Evolutionary conservation across 495 filamentous ascomycete genomes (phyloP).

Genomic region (Aspergillus coremiiformis): DNA sequence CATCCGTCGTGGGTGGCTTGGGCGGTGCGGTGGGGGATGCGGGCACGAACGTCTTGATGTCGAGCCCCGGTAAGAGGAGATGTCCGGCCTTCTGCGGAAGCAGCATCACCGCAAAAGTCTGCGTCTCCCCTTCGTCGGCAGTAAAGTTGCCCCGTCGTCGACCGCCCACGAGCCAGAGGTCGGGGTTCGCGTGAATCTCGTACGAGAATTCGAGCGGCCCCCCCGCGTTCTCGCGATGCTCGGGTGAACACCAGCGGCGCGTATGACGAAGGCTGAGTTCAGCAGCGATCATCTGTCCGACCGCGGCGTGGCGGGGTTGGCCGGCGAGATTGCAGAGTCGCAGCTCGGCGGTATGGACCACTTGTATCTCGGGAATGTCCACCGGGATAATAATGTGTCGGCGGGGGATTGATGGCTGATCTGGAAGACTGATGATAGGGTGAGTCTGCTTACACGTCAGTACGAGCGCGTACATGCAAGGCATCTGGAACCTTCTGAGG

Average conservation of each 20-base stretch:
- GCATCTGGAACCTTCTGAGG: not conserved
- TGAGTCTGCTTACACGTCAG: conserved; percentile 23
- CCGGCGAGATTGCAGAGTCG: conserved; percentile 37
- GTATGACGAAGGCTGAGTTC: conserved; percentile 70
- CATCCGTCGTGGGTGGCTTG: conserved; percentile 3
- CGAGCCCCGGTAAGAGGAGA: conserved; percentile 66
- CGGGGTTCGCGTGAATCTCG: conserved; percentile 67
- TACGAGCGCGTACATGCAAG: conserved; percentile 3
- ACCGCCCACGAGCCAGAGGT: conserved; percentile 81
- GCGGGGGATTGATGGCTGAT: conserved; percentile 24
- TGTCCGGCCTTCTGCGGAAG: conserved; percentile 73
- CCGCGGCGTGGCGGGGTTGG: conserved; percentile 39
- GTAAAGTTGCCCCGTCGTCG: conserved; percentile 70
- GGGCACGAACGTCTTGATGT: conserved; percentile 56
- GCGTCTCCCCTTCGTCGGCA: conserved; percentile 43
- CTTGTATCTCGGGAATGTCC: conserved; percentile 75
- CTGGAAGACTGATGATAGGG: conserved; percentile 29
- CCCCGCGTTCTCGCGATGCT: conserved; percentile 28
- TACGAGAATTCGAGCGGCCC: conserved; percentile 70
- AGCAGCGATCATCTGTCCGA: conserved; percentile 64
- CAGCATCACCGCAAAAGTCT: conserved; percentile 56
- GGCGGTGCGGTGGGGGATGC: conserved; percentile 15
- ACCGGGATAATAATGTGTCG: conserved; percentile 53
- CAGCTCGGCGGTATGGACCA: conserved; percentile 79
- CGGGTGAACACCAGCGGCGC: conserved; percentile 60